These are phyloP conservation scores for Capsicum baccatum DNA, from an alignment of 257 asterid species.

Conservation along the genomic window DNA sequence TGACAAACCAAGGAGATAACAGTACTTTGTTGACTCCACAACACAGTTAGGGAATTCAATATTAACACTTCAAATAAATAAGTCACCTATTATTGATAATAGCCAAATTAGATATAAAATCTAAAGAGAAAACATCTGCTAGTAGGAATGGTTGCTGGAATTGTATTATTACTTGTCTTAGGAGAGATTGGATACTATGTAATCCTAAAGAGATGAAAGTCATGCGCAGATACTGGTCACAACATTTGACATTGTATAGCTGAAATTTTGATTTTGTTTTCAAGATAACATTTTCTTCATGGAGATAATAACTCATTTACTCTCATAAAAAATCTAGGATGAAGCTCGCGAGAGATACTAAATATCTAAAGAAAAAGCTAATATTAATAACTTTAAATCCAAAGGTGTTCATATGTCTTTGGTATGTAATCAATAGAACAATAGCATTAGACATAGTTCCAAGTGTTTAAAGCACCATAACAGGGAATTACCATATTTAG, in stretches of 20 bases:
- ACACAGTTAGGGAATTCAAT: neutral
- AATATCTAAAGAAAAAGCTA: neutral
- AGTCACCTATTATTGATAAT: neutral
- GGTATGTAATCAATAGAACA: too few species aligned
- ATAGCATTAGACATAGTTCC: too few species aligned
- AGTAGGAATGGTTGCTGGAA: conserved; percentile 71
- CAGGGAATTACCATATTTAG: too few species aligned
- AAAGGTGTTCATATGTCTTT: neutral
- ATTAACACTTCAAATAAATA: neutral
- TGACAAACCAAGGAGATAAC: neutral
- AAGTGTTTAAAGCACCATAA: too few species aligned
- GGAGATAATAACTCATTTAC: neutral
- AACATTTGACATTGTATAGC: conserved; percentile 22
- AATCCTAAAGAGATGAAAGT: conserved; percentile 52
- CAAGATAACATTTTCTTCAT: conserved; percentile 4
- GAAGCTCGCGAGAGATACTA: neutral
- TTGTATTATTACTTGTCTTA: conserved; percentile 58
- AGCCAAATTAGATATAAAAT: neutral
- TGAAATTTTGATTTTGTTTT: neutral
- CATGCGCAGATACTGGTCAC: conserved; percentile 26
- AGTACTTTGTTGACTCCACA: neutral
- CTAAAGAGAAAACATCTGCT: conserved; percentile 16
- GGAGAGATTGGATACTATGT: conserved; percentile 67
- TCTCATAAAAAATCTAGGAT: neutral
- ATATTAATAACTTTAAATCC: neutral